Evolutionary conservation across 2,329 filamentous ascomycete species (phyloP), one percentile per base, ranked within the genome.

Genomic region (Dendrostoma leiphaemia): DNA sequence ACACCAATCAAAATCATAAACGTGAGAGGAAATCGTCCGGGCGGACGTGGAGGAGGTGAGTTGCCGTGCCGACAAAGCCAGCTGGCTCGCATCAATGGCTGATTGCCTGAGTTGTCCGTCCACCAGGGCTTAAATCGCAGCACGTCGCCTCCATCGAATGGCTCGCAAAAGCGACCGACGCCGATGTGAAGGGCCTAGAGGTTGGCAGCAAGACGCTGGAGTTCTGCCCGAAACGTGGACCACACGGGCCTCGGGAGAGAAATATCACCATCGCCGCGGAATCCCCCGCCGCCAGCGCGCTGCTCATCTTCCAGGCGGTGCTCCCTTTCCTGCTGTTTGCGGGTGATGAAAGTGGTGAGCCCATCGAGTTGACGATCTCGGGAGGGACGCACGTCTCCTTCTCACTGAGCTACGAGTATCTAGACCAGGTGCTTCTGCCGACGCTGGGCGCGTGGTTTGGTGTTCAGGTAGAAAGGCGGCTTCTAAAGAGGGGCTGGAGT

Each of bases 361-460:
- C 76, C 2, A 68, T 84, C 21, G 71, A 73, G 28, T 60, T 85
- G 5, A 71, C 74, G 17, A 76, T 86, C 6, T 72, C 75, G 2
- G 83, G 83, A 5, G 83, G 83, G 15, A 85, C 83, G 1, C 85
- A 86, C 59, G 77, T 81, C 2, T 70, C 73, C 9, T 83, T 75
- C 62, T 83, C 82, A 0, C 71, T 75, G 1, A 82, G 77, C n/a
- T 84, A 74, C 55, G 83, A 87, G 61, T 87, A 86, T 61, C 67
- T 85, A 3, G 80, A 84, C 61, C 83, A 85, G 61, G 78, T 86
- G 0, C 71, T 86, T 1, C 67, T 85, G 29, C 83, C 83, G 3
- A 70, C 73, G 0, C 67, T 86, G 0, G 71, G 81, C 61, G 68
- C 72, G 2, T 71, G 72, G 3, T 83, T 84, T 51, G 73, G 75